phyloP scores from a whole-genome alignment of 768 basidiomycete species.

The Infundibulicybe gibba region DNA sequence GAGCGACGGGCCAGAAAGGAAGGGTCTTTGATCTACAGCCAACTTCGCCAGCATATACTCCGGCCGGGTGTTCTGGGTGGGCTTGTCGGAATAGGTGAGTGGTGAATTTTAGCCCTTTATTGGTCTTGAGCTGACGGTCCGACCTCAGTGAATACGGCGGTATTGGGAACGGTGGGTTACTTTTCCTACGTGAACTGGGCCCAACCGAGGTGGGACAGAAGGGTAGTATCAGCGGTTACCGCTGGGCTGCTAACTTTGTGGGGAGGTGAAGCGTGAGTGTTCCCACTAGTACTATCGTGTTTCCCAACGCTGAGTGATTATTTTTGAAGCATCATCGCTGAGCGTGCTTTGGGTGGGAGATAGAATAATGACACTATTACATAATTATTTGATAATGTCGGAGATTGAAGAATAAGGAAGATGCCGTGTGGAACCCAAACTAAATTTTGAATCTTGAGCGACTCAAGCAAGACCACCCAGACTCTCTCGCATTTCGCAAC shows the following conservation, averaged over 20 bases:
- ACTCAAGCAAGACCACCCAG: too few relatives aligned
- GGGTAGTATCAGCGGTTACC: slow-evolving; percentile 52
- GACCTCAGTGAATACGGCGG: slow-evolving; percentile 54
- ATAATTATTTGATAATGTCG: too few relatives aligned
- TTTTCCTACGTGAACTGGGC: slow-evolving; percentile 65
- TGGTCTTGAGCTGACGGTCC: neutral
- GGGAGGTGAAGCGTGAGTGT: slow-evolving; percentile 63
- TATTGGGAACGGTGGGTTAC: slow-evolving; percentile 64
- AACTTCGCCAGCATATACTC: slow-evolving; percentile 51
- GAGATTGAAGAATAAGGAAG: too few relatives aligned
- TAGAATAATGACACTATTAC: too few relatives aligned
- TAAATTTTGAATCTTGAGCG: too few relatives aligned
- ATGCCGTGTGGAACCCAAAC: too few relatives aligned
- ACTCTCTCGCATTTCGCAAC: too few relatives aligned
- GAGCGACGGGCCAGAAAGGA: slow-evolving; percentile 54
- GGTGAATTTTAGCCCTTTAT: neutral
- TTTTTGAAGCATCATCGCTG: too few relatives aligned
- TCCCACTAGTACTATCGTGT: too few relatives aligned
- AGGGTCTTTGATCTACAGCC: slow-evolving; percentile 50
- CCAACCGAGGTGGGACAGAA: slow-evolving; percentile 58
- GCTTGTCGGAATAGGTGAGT: slow-evolving; percentile 55
- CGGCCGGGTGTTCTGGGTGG: slow-evolving; percentile 68
- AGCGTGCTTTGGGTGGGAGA: too few relatives aligned
- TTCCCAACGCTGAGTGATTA: too few relatives aligned
- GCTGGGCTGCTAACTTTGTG: slow-evolving; percentile 59